These are phyloP conservation scores for Monilinia vaccinii-corymbosi DNA, from an alignment of 2,329 filamentous ascomycete genomes.

Conservation along the genomic window DNA sequence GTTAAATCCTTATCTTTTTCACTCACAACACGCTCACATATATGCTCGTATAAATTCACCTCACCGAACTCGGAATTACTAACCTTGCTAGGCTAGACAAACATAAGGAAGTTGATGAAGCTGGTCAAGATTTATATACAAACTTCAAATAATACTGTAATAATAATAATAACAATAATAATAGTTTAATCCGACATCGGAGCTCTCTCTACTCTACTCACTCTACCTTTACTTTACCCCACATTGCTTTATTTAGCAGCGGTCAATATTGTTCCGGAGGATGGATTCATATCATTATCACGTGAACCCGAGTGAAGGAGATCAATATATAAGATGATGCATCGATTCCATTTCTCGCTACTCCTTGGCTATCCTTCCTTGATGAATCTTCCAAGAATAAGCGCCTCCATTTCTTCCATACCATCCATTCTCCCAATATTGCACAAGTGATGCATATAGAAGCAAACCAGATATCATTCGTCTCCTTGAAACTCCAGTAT, in stretches of 20 bases:
- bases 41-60: not conserved
- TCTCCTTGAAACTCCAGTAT: not conserved
- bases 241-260: not conserved
- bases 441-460: not conserved
- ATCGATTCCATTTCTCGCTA: not conserved
- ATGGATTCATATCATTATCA: no score
- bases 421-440: not conserved
- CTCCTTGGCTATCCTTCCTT: not conserved
- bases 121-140: no score
- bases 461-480: not conserved
- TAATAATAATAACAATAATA: not conserved
- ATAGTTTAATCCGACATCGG: constrained; percentile 3
- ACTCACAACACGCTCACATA: no score
- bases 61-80: not conserved
- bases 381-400: not conserved
- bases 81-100: no score
- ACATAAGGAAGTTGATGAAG: no score
- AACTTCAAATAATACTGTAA: no score
- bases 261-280: no score
- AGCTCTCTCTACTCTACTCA: not conserved
- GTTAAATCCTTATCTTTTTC: no score
- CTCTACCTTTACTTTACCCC: not conserved
- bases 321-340: not conserved
- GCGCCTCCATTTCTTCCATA: not conserved
- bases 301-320: no score